Percentiles rank a stretch among this genome's conserved stretches.
Evolutionary conservation across 139 green algal genomes (phyloP).

Genomic region (Micractinium sp.): DNA sequence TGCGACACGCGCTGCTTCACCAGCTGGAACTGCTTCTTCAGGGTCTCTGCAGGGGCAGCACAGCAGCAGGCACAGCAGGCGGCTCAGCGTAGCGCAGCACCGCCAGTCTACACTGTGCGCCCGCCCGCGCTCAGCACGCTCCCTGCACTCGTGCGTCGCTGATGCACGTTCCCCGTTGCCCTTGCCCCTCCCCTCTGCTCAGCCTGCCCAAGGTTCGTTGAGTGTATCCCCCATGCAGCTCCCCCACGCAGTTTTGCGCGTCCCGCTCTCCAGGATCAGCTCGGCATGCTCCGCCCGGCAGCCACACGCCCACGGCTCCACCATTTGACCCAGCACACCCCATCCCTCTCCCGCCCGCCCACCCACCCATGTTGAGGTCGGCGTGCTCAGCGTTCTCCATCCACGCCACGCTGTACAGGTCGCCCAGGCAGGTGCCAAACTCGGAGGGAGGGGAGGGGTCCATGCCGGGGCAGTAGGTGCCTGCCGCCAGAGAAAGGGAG

Average conservation of each 20-base stretch:
- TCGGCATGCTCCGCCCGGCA: too few relatives aligned
- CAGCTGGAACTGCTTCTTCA: constrained; percentile 86
- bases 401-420: constrained; percentile 94
- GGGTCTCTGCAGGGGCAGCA: constrained; percentile 67
- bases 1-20: constrained; percentile 79
- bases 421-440: constrained; percentile 92
- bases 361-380: constrained; percentile 60
- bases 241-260: too few relatives aligned
- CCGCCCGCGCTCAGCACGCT: too few relatives aligned
- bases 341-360: neutral
- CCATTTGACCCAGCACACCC: neutral
- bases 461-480: constrained; percentile 36
- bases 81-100: too few relatives aligned
- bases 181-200: too few relatives aligned
- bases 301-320: too few relatives aligned
- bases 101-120: too few relatives aligned
- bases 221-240: too few relatives aligned
- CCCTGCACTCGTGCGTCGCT: too few relatives aligned
- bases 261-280: too few relatives aligned
- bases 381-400: constrained; percentile 89
- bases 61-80: neutral
- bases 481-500: neutral
- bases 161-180: too few relatives aligned
- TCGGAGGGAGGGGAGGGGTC: constrained; percentile 48
- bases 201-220: too few relatives aligned